Conservation (phyloP, 768 basidiomycete genomes). For the Atractiella rhizophila region DNA sequence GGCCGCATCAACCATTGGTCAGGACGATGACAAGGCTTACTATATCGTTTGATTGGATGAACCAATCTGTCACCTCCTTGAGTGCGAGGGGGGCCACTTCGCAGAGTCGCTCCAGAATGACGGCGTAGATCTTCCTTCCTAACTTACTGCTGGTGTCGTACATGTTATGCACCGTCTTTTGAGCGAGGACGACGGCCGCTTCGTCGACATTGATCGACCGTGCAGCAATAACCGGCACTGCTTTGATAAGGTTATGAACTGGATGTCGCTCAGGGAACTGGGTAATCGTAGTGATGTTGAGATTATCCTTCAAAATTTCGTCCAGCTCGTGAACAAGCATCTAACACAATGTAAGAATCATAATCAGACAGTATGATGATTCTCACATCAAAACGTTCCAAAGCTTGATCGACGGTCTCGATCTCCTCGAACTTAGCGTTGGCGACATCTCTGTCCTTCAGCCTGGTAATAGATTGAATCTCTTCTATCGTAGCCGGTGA, state of each 20-base stretch:
- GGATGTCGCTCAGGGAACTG: constrained; percentile 60
- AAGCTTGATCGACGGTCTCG: constrained; percentile 56
- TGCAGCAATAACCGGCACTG: constrained; percentile 55
- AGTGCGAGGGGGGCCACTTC: constrained; percentile 71
- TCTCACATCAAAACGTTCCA: constrained; percentile 4
- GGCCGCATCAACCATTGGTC: constrained; percentile 2
- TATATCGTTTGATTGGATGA: constrained; percentile 87
- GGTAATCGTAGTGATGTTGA: constrained; percentile 44
- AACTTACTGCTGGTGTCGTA: constrained; percentile 70
- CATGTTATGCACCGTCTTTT: constrained; percentile 82
- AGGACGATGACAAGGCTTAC: constrained; percentile 26
- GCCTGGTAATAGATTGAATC: constrained; percentile 3
- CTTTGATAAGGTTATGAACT: constrained; percentile 55
- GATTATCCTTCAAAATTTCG: constrained; percentile 43
- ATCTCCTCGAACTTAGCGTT: constrained; percentile 18
- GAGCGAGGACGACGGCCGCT: constrained; percentile 73
- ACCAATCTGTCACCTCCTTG: constrained; percentile 89
- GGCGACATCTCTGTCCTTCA: constrained; percentile 9
- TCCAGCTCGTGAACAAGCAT: constrained; percentile 43
- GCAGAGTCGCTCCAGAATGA: constrained; percentile 67
- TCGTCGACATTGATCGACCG: constrained; percentile 55
- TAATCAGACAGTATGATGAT: no score
- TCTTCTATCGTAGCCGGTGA: constrained; percentile 10
- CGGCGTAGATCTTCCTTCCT: constrained; percentile 77
- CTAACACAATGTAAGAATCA: no score